Evolutionary conservation across 371 early-diverging fungal species (phyloP).

Genomic region (Mortierella sp.): DNA sequence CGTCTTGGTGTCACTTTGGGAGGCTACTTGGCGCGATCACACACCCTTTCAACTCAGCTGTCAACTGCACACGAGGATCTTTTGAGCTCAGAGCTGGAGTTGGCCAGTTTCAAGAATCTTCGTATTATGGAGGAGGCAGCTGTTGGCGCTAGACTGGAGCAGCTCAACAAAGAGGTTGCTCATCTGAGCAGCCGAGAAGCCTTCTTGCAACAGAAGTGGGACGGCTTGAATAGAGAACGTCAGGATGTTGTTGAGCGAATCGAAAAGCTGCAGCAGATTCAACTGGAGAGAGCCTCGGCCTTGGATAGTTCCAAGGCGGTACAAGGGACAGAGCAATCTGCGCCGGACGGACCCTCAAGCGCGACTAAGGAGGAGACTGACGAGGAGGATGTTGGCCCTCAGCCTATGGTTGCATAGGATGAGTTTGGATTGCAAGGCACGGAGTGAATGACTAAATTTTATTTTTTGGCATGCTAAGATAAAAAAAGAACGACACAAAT

Average conservation of each 20-base stretch:
- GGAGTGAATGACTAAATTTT: too few relatives aligned
- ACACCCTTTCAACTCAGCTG: constrained; percentile 69
- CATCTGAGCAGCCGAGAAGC: constrained; percentile 71
- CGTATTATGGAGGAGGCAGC: constrained; percentile 68
- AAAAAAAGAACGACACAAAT: too few relatives aligned
- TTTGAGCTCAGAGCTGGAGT: constrained; percentile 72
- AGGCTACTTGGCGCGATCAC: constrained; percentile 81
- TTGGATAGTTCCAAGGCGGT: neutral
- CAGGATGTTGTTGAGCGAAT: constrained; percentile 53
- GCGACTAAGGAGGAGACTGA: too few relatives aligned
- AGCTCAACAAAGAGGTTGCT: constrained; percentile 73
- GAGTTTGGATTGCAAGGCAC: too few relatives aligned
- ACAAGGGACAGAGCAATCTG: constrained; percentile 1
- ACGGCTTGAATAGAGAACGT: constrained; percentile 65
- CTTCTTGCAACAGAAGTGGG: constrained; percentile 80
- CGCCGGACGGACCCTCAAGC: too few relatives aligned
- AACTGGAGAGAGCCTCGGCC: constrained; percentile 25
- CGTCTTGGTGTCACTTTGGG: constrained; percentile 83
- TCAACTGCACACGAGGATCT: constrained; percentile 69
- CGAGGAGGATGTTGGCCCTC: too few relatives aligned
- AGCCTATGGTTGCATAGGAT: too few relatives aligned
- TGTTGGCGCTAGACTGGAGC: constrained; percentile 75
- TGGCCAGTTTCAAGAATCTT: constrained; percentile 70
- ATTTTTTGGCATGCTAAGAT: too few relatives aligned
- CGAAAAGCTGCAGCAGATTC: constrained; percentile 32